Conservation (phyloP, 208 protist species). For the Trypanosomatidae sp. region DNA sequence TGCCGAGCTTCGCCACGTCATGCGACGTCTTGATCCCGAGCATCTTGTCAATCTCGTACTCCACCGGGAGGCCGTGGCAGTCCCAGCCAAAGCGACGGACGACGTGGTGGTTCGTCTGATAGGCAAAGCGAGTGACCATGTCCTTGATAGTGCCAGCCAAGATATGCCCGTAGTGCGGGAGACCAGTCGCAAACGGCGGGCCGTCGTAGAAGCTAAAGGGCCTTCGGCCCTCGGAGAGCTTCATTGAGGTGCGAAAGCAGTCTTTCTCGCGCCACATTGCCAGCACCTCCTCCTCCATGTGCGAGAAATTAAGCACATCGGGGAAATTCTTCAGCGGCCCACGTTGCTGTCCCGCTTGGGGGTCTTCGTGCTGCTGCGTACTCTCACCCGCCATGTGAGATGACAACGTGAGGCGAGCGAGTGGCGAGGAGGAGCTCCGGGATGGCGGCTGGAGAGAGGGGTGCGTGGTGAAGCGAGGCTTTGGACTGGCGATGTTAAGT, state of each 20-base stretch:
- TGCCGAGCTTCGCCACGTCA: slow-evolving; percentile 97
- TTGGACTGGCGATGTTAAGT: neutral
- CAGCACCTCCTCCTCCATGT: slow-evolving; percentile 95
- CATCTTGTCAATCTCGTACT: slow-evolving; percentile 99
- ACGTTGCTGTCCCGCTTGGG: neutral
- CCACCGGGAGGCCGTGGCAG: slow-evolving; percentile 98
- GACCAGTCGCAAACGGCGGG: slow-evolving; percentile 99
- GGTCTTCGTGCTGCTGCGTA: slow-evolving; percentile 16
- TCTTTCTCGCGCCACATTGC: slow-evolving; percentile 96
- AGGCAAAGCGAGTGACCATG: slow-evolving; percentile 98
- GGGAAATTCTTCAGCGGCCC: slow-evolving; percentile 64
- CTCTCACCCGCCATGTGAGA: slow-evolving; percentile 17
- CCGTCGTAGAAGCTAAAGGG: slow-evolving; percentile 99
- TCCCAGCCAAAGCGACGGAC: slow-evolving; percentile 99
- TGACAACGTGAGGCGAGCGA: neutral
- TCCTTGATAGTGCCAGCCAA: slow-evolving; percentile 99
- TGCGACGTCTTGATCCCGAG: slow-evolving; percentile 92
- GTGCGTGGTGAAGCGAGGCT: neutral
- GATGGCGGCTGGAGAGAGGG: slow-evolving; percentile 11
- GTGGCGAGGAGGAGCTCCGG: neutral
- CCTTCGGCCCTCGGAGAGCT: slow-evolving; percentile 89
- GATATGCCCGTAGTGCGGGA: slow-evolving; percentile 99
- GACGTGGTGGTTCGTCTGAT: slow-evolving; percentile 98
- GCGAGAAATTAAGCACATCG: slow-evolving; percentile 89
- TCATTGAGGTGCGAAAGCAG: slow-evolving; percentile 95